Evolutionary conservation across 208 protist species (phyloP).

Genomic region (Leishmania tarentolae): DNA sequence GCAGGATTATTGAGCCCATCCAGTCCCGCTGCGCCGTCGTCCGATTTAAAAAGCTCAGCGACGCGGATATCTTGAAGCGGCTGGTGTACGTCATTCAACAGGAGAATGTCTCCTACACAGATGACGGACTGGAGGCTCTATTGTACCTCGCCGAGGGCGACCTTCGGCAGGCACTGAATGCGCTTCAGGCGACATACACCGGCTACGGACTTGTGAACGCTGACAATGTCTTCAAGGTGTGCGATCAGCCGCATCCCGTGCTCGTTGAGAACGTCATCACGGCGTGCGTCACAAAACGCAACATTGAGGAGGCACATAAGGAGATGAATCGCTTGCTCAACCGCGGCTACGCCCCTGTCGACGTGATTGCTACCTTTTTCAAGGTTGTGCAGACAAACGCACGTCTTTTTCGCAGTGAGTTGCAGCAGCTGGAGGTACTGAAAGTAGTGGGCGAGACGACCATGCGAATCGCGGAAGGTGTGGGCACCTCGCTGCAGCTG

Average conservation of each 20-base stretch:
- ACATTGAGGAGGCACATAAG: conserved; percentile 80
- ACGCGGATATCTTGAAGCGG: conserved; percentile 93
- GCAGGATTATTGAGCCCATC: conserved; percentile 99
- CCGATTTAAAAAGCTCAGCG: conserved; percentile 81
- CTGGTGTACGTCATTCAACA: conserved; percentile 90
- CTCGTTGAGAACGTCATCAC: conserved; percentile 93
- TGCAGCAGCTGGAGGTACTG: conserved; percentile 81
- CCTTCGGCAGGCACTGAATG: conserved; percentile 97
- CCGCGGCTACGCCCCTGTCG: conserved; percentile 94
- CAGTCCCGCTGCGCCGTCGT: conserved; percentile 95
- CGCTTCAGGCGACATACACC: conserved; percentile 96
- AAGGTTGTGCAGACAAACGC: conserved; percentile 75
- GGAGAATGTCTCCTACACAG: conserved; percentile 92
- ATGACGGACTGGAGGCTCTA: conserved; percentile 97
- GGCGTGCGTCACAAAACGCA: conserved; percentile 74
- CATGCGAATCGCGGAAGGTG: conserved; percentile 88
- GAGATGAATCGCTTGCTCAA: conserved; percentile 82
- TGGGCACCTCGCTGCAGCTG: conserved; percentile 84
- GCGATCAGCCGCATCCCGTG: conserved; percentile 98
- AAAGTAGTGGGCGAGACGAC: conserved; percentile 84
- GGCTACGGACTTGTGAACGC: conserved; percentile 96
- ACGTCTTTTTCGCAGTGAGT: conserved; percentile 63
- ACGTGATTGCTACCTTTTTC: conserved; percentile 98
- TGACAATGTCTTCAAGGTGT: conserved; percentile 99
- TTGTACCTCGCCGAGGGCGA: conserved; percentile 98